Base-by-base conservation (phyloP, 2,329 filamentous ascomycete species). In the Endocalyx cinctus region DNA sequence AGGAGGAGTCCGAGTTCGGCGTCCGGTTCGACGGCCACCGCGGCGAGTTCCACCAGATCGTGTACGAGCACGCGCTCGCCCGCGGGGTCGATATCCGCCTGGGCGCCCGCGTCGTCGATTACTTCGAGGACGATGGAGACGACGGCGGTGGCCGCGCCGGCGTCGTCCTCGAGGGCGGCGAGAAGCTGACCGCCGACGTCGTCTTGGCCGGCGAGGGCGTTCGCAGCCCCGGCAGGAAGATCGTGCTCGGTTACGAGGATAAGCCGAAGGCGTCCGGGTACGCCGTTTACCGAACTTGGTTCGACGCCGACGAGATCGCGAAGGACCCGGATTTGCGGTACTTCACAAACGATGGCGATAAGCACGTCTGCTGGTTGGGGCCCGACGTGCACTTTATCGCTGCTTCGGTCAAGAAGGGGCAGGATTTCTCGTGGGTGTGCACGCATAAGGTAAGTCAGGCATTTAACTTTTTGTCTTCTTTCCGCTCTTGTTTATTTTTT, bases 1-100 rank as follows among this genome's bases (percentile, higher is more conserved):
- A 35, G 5, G 55, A 64, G 11, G 56, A 57, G 25, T 54, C 62
- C 31, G 54, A 57, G 1, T 66, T 62, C 26, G 63, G 65, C 5
- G 67, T 65, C 6, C 62, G 66, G 3, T 74, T 69, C 46, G 74
- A 74, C 42, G 70, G 71, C 4, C 71, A 75, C 42, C 57, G 72
- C 17, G 69, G 69, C 26, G 69, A 73, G 48, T 58, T 74, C 37
- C 72, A 75, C 42, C 60, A 66, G 34, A 60, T 72, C 25, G 61
- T 74, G 3, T 73, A 68, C 34, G 59, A 68, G 11, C 68, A 75
- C 48, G 70, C 70, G 1, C 22, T 31, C 3, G 59, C 67, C 29
- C 60, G 63, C n/a, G 68, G 68, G 0, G 66, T 75, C 16, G 57
- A 65, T 4, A 67, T 72, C 26, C 54, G 67, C 25, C 57, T 72